Evolutionary conservation across 2,329 filamentous ascomycete genomes (phyloP).

Genomic region (Clonostachys solani): DNA sequence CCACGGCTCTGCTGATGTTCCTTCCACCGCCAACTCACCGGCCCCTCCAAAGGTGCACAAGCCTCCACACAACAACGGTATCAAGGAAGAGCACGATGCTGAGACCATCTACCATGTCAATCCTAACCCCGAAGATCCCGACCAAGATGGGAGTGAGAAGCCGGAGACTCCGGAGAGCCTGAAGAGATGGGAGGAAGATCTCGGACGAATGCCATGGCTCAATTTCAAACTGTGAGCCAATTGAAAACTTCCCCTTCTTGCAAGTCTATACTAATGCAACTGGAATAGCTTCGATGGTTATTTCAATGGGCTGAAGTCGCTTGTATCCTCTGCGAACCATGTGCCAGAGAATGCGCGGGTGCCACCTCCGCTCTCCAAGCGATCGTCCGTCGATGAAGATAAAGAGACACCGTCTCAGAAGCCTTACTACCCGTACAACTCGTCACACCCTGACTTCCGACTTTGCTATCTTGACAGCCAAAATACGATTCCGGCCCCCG

Average conservation of each 20-base stretch:
- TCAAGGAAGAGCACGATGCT: constrained; percentile 1
- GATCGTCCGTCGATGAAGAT: constrained; percentile 18
- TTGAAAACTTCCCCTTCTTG: not conserved
- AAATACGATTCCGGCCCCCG: constrained; percentile 52
- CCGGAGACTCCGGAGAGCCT: constrained; percentile 18
- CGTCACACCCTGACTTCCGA: constrained; percentile 39
- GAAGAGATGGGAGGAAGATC: constrained; percentile 19
- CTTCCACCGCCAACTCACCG: not conserved
- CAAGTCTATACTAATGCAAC: not conserved
- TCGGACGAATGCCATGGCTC: constrained; percentile 32
- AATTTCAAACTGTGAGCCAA: constrained; percentile 21
- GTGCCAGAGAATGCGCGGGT: constrained; percentile 51
- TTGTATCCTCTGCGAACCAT: constrained; percentile 62
- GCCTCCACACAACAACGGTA: not conserved
- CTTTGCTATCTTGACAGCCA: constrained; percentile 61
- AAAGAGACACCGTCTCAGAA: constrained; percentile 35
- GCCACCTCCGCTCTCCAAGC: constrained; percentile 13
- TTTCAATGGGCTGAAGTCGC: constrained; percentile 69
- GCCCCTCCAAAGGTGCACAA: not conserved
- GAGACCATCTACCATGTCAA: constrained; percentile 1
- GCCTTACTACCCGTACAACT: constrained; percentile 49
- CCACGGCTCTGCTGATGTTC: constrained; percentile 1
- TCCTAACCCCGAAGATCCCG: not conserved
- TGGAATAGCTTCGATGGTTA: constrained; percentile 70
- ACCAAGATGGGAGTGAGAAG: constrained; percentile 5